Base-by-base conservation (phyloP, 768 basidiomycete species). In the Galerina marginata region DNA sequence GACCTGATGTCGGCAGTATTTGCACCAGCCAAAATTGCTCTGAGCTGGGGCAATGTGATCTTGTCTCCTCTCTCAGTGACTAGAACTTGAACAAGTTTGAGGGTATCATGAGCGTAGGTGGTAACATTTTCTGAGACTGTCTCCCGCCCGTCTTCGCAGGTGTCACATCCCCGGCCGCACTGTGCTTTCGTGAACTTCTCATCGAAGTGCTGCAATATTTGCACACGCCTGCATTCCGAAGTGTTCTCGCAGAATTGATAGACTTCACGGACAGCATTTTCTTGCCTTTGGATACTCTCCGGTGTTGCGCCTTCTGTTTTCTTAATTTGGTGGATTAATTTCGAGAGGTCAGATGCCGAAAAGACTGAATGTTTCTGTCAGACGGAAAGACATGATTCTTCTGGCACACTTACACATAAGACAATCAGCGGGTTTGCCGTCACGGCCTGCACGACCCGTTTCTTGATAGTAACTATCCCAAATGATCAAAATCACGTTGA, bases 381-480 rank as follows among this genome's bases (percentile, higher is more conserved):
- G 39, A 33, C 6, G 51, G 37, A 61, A 37, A 33, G 49, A 29
- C 20, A 6, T 33, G 6, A 37, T 44, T 37, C 3, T 33, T 4
- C 6, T 23, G 52, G 20, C 9, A 12, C 12, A 75, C 89, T 69
- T 71, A 96, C 94, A 95, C 10, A 99, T 83, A 11, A 97, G 74
- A 74, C 97, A 99, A 52, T 91, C 87, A 0, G 97, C 89, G 1
- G 86, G 83, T 65, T 83, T 72, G 4, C 93, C 94, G 69, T 99
- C 97, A 59, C 97, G 86, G 5, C 97, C 97, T 15, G 96, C 97
- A 58, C 97, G 87, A 6, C 97, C 97, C 0, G 96, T 99, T 77
- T 99, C 97, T 77, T 99, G 95, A 68, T 95, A 95, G 69, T 92
- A 92, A 2, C 91, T 92, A 33, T 9, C 50, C 58, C 48, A 45